Conservation (phyloP, 805 yeast species). For the Candida ovalis region DNA sequence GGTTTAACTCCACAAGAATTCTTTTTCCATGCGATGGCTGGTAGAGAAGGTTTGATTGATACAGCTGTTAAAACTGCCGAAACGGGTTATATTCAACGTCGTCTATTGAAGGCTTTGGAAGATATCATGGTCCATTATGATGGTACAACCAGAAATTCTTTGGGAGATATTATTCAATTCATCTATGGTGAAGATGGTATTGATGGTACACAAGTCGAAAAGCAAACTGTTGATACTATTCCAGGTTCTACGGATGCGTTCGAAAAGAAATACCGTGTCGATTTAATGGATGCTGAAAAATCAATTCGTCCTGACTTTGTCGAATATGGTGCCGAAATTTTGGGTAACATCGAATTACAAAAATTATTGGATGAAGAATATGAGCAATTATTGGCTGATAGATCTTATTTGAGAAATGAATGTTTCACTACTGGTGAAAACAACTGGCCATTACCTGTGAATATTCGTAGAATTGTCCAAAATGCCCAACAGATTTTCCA, state of each 20-base stretch:
- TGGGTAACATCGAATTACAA: conserved; percentile 86
- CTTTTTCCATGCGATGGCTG: conserved; percentile 99
- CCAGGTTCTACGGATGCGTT: conserved; percentile 87
- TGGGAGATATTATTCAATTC: conserved; percentile 95
- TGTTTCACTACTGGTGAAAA: conserved; percentile 92
- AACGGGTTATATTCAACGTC: conserved; percentile 97
- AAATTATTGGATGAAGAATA: conserved; percentile 79
- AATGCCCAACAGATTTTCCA: conserved; percentile 97
- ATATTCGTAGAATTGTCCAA: conserved; percentile 92
- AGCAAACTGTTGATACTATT: conserved; percentile 90
- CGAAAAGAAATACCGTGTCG: conserved; percentile 80
- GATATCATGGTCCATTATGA: conserved; percentile 98
- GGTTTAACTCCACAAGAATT: conserved; percentile 99
- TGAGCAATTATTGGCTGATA: conserved; percentile 70
- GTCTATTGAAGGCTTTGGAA: conserved; percentile 93
- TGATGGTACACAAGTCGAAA: conserved; percentile 97
- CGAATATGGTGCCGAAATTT: conserved; percentile 86
- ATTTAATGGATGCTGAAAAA: conserved; percentile 67
- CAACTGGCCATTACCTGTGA: conserved; percentile 97
- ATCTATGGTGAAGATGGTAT: conserved; percentile 98
- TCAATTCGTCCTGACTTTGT: conserved; percentile 67
- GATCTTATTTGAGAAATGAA: conserved; percentile 69
- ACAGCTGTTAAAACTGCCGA: conserved; percentile 99
- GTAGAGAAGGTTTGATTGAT: conserved; percentile 99
- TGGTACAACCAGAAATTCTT: conserved; percentile 95